Evolutionary conservation across 23 red algal species (phyloP).

Genomic region (Gracilaria vermiculophylla): DNA sequence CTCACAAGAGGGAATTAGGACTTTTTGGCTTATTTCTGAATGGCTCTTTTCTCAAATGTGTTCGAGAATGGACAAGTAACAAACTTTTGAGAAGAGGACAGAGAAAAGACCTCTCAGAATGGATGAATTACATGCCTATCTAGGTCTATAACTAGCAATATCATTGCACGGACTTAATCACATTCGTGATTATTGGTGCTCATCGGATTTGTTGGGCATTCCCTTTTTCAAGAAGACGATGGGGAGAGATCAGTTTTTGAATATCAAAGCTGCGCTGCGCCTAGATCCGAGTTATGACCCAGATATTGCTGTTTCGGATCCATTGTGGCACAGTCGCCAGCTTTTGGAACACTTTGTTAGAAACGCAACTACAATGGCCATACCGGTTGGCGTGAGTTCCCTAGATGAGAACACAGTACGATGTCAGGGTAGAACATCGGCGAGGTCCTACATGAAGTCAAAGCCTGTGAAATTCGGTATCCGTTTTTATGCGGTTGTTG

Average conservation of each 20-base stretch:
- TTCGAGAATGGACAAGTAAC: background rate
- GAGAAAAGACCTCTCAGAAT: background rate
- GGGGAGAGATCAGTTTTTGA: background rate
- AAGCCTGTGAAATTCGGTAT: constrained; percentile 22
- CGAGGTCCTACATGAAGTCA: constrained; percentile 1
- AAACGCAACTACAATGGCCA: background rate
- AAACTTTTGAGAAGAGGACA: background rate
- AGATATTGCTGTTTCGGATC: background rate
- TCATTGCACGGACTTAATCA: background rate
- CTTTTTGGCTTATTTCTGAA: background rate
- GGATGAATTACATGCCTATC: background rate
- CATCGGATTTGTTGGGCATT: background rate
- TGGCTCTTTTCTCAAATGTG: background rate
- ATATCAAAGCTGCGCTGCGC: background rate
- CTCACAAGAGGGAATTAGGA: background rate
- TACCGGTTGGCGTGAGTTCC: constrained; percentile 1
- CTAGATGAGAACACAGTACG: background rate
- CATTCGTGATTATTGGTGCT: background rate
- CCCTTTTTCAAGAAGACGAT: constrained; percentile 1
- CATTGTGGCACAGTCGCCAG: background rate
- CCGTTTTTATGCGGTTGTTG: background rate
- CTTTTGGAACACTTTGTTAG: background rate
- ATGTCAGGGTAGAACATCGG: background rate
- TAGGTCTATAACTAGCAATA: background rate
- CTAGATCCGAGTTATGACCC: background rate